Evolutionary conservation across 495 filamentous ascomycete species (phyloP).

Genomic region (Chaetomidium leptoderma): DNA sequence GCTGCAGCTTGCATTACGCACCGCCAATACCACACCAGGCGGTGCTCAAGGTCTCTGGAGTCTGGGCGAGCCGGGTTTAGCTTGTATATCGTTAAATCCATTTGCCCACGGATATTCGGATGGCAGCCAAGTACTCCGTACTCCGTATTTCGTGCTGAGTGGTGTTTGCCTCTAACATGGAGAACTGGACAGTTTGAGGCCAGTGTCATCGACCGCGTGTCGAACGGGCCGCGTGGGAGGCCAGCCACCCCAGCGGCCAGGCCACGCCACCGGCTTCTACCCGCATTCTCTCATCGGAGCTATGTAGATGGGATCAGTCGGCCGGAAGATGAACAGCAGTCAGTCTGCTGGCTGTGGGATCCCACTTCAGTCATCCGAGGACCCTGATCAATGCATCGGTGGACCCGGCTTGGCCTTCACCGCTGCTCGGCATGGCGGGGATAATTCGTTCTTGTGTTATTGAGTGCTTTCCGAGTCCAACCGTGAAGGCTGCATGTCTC

Average conservation of each 20-base stretch:
- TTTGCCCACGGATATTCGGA: background rate
- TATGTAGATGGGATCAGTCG: background rate
- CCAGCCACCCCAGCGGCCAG: conserved; percentile 1
- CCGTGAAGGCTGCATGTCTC: conserved; percentile 17
- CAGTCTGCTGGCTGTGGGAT: background rate
- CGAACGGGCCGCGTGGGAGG: conserved; percentile 2
- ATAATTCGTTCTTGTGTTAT: background rate
- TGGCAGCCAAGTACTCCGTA: too few species aligned
- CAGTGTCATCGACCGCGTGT: conserved; percentile 12
- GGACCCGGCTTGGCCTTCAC: background rate
- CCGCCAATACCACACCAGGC: background rate
- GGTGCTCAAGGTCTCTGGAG: background rate
- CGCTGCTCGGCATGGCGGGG: background rate
- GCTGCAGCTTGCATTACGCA: conserved; percentile 6
- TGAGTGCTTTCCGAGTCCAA: conserved; percentile 4
- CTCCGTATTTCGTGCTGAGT: too few species aligned
- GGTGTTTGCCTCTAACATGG: background rate
- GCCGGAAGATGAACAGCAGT: background rate
- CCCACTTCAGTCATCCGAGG: background rate
- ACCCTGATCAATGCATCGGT: background rate
- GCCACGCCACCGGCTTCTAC: background rate
- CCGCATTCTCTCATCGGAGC: background rate
- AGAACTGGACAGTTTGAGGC: conserved; percentile 9
- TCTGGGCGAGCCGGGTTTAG: background rate
- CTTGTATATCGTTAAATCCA: background rate